These are phyloP conservation scores for Trichoderma harzianum DNA, from an alignment of 2,329 filamentous ascomycete species.

Conservation along the genomic window DNA sequence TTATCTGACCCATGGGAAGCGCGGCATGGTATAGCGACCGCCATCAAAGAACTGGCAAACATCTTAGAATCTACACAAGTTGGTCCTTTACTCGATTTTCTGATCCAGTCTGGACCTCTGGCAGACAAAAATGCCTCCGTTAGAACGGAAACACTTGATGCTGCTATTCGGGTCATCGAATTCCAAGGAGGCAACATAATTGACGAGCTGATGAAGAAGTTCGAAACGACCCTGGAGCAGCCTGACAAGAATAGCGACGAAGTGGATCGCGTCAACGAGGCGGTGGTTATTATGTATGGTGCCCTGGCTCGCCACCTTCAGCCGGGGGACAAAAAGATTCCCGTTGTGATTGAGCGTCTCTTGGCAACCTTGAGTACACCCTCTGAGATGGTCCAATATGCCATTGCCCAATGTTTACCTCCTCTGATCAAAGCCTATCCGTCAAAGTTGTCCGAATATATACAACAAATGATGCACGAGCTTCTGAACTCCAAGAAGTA, in stretches of 20 bases:
- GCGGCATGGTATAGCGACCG: constrained; percentile 81
- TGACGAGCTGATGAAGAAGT: constrained; percentile 86
- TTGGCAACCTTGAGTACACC: constrained; percentile 87
- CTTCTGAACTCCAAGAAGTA: constrained; percentile 88
- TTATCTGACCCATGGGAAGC: constrained; percentile 87
- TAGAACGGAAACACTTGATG: constrained; percentile 86
- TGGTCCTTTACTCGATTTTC: constrained; percentile 75
- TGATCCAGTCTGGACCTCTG: constrained; percentile 84
- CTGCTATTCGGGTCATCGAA: constrained; percentile 77
- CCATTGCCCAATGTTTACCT: constrained; percentile 89
- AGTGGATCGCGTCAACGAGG: constrained; percentile 90
- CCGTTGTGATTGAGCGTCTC: constrained; percentile 81
- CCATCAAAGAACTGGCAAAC: constrained; percentile 77
- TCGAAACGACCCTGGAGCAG: constrained; percentile 82
- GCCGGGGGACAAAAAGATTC: constrained; percentile 80
- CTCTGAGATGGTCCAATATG: constrained; percentile 94
- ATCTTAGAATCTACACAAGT: constrained; percentile 67
- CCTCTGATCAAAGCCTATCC: constrained; percentile 80
- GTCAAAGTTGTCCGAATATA: constrained; percentile 74
- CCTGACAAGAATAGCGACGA: constrained; percentile 78
- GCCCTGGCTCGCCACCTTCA: constrained; percentile 85
- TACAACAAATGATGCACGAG: constrained; percentile 75
- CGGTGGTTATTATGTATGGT: constrained; percentile 95
- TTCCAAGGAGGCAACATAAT: constrained; percentile 77
- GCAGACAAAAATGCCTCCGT: constrained; percentile 76